phyloP scores from a whole-genome alignment of 768 basidiomycete species.

The Lentinula aciculospora region DNA sequence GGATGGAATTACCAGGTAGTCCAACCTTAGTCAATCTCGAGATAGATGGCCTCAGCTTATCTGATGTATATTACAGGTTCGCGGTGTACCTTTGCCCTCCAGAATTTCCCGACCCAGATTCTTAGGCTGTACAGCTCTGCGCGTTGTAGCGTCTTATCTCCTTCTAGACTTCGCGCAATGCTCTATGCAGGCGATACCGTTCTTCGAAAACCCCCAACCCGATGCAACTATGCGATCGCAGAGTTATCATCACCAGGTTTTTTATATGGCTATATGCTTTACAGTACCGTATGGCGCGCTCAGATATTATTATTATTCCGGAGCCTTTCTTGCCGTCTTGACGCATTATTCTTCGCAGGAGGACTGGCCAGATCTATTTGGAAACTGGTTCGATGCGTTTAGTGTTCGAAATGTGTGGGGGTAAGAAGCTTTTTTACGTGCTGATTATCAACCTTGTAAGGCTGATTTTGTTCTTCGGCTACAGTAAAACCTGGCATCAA shows the following conservation, averaged over 20 bases:
- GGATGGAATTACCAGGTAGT: conserved; percentile 3
- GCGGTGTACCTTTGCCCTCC: not conserved
- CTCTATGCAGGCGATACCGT: not conserved
- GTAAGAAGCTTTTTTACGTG: not conserved
- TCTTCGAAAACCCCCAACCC: not conserved
- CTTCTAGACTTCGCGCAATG: not conserved
- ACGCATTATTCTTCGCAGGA: not conserved
- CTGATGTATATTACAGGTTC: not conserved
- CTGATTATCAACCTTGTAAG: not conserved
- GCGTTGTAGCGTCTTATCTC: not conserved
- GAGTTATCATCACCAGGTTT: not conserved
- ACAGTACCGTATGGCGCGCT: not conserved
- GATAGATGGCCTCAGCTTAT: too few relatives aligned
- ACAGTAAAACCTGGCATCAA: not conserved
- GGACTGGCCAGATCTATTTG: not conserved
- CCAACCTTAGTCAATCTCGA: too few relatives aligned
- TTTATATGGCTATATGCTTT: not conserved
- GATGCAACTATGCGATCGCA: not conserved
- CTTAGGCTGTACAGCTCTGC: not conserved
- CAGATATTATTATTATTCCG: not conserved
- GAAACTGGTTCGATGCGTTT: not conserved
- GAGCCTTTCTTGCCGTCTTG: not conserved
- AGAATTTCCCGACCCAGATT: not conserved
- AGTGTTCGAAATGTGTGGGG: not conserved
- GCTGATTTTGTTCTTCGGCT: not conserved